phyloP scores from a whole-genome alignment of 2,329 filamentous ascomycete genomes.

The Colletotrichum agaves region DNA sequence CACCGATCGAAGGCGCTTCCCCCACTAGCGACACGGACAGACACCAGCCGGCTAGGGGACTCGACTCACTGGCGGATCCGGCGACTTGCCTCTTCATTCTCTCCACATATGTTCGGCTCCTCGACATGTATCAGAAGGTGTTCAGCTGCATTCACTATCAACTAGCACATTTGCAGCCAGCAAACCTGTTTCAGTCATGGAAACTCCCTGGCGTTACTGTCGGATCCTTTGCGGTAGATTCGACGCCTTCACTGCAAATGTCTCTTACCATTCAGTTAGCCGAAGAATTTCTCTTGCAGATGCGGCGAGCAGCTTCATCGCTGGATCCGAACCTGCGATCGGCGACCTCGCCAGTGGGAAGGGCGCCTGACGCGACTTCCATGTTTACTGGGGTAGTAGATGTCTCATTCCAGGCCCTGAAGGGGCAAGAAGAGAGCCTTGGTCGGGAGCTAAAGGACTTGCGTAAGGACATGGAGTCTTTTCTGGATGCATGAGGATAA shows the following conservation, averaged over 20 bases:
- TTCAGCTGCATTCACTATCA: conserved; percentile 50
- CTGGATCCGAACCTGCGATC: conserved; percentile 42
- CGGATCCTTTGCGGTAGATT: conserved; percentile 53
- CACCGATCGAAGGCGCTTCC: conserved; percentile 25
- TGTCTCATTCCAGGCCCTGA: conserved; percentile 42
- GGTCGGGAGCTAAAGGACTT: conserved; percentile 47
- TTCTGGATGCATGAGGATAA: conserved; percentile 41
- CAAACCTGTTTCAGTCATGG: conserved; percentile 48
- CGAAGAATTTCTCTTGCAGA: conserved; percentile 52
- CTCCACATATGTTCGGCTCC: conserved; percentile 51
- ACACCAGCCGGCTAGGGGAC: conserved; percentile 16
- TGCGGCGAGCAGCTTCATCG: conserved; percentile 46
- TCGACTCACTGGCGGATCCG: conserved; percentile 44
- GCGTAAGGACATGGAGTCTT: conserved; percentile 47
- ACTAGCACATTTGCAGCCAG: conserved; percentile 44
- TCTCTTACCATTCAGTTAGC: conserved; percentile 55
- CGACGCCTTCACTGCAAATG: conserved; percentile 54
- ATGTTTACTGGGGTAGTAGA: conserved; percentile 48
- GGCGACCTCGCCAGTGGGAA: conserved; percentile 18
- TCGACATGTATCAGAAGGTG: conserved; percentile 54
- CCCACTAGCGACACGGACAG: conserved; percentile 27
- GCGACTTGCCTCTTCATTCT: conserved; percentile 52
- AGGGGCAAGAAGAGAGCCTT: conserved; percentile 48
- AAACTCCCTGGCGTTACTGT: conserved; percentile 54
- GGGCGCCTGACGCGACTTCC: conserved; percentile 40